Evolutionary conservation across 345 rosid genomes (phyloP).

Genomic region (Geranium rotundifolium): DNA sequence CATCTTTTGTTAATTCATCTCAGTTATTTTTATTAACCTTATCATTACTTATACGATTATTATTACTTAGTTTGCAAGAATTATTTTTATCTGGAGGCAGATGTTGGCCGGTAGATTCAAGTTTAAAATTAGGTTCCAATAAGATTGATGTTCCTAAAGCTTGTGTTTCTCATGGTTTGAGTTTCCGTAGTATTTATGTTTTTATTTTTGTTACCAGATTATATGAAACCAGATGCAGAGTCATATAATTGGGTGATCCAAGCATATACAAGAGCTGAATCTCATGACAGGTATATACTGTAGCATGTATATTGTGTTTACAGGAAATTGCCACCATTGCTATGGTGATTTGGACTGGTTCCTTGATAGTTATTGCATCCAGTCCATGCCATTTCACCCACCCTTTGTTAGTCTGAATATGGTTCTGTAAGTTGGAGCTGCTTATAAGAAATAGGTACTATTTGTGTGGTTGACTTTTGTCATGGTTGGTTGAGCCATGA

Average conservation of each 20-base stretch:
- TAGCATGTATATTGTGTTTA: not conserved
- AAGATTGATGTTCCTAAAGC: not conserved
- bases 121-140: not conserved
- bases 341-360: too few species aligned
- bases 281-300: slow-evolving; percentile 71
- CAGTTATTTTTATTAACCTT: not conserved
- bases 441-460: not conserved
- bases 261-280: slow-evolving; percentile 94
- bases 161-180: slow-evolving; percentile 1
- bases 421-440: not conserved
- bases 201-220: slow-evolving; percentile 34
- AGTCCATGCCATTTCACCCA: too few species aligned
- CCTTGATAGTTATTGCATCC: too few species aligned
- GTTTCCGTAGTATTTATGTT: slow-evolving; percentile 2
- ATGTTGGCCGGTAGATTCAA: not conserved
- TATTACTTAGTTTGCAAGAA: not conserved
- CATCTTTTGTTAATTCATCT: not conserved
- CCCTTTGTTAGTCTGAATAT: not conserved
- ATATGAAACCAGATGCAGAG: slow-evolving; percentile 91
- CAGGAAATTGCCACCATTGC: too few species aligned
- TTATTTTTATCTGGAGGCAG: too few species aligned
- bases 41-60: not conserved
- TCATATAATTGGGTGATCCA: slow-evolving; percentile 95
- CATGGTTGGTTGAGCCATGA: not conserved
- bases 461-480: not conserved